A percentile compares a stretch with the other conserved stretches of the same genome.
These are phyloP conservation scores for Colletotrichum sp. DNA, from an alignment of 2,329 filamentous ascomycete genomes.

Conservation along the genomic window DNA sequence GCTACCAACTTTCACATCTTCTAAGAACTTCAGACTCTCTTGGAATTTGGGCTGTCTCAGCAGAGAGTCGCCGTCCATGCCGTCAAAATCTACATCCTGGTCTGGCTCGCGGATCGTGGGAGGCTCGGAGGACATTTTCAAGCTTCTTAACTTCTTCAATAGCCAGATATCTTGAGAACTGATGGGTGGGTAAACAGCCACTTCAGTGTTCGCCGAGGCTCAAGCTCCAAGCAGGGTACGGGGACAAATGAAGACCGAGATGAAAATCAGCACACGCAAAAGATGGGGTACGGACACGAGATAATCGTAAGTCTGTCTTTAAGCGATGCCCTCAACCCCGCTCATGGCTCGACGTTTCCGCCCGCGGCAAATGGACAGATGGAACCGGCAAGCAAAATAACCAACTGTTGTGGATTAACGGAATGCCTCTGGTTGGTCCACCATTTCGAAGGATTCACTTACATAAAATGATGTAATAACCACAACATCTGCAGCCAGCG, in stretches of 20 bases:
- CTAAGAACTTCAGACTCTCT: slow-evolving; percentile 5
- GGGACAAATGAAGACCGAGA: not conserved
- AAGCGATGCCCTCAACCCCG: not conserved
- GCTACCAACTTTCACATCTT: slow-evolving; percentile 9
- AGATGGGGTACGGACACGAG: not conserved
- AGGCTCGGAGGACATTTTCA: not conserved
- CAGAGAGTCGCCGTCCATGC: not conserved
- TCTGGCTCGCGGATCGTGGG: not conserved
- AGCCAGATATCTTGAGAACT: not conserved
- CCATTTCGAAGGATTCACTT: not conserved
- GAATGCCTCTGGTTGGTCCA: not conserved
- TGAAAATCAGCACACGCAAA: not conserved
- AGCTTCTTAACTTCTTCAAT: not conserved
- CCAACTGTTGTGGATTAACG: not conserved
- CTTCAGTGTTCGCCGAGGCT: not conserved
- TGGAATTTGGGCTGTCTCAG: not conserved
- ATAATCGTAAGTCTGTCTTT: not conserved
- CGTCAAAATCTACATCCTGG: not conserved
- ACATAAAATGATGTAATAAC: slow-evolving; percentile 11
- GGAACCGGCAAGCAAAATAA: not conserved
- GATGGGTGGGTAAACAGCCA: accelerated
- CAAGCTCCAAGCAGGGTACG: not conserved
- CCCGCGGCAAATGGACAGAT: not conserved
- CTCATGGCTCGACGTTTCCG: not conserved
- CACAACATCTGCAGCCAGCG: not conserved